Evolutionary conservation across 805 yeast species (phyloP).

Genomic region (Candida nanaspora): DNA sequence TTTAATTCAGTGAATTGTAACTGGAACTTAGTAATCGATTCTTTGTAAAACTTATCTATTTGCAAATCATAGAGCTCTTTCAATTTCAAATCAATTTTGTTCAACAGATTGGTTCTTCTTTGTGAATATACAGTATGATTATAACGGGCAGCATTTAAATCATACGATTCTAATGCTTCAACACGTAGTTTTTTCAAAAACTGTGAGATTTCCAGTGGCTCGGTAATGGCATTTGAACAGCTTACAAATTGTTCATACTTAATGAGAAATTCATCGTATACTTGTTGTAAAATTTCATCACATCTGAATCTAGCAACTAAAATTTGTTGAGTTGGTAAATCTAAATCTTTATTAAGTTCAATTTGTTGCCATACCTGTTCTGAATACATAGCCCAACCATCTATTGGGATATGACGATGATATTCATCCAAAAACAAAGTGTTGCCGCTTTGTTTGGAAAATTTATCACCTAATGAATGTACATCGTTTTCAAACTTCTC

Average conservation of each 20-base stretch:
- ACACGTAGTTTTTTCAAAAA: constrained; percentile 36
- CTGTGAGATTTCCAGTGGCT: constrained; percentile 31
- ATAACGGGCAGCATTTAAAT: constrained; percentile 71
- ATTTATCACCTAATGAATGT: constrained; percentile 53
- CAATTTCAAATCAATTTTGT: constrained; percentile 41
- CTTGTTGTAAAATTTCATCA: constrained; percentile 68
- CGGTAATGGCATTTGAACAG: constrained; percentile 20
- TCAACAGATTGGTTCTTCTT: constrained; percentile 43
- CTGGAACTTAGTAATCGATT: constrained; percentile 24
- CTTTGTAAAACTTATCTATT: constrained; percentile 29
- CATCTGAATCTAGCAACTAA: constrained; percentile 92
- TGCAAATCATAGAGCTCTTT: constrained; percentile 35
- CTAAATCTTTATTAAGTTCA: constrained; percentile 86
- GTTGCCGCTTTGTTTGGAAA: constrained; percentile 29
- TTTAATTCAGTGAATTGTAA: constrained; percentile 15
- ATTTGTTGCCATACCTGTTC: constrained; percentile 92
- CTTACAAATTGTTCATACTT: constrained; percentile 25
- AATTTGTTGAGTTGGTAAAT: constrained; percentile 93
- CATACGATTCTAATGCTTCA: constrained; percentile 47
- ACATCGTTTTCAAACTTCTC: constrained; percentile 63
- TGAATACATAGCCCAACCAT: constrained; percentile 93
- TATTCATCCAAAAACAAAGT: constrained; percentile 57
- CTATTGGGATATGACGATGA: constrained; percentile 84
- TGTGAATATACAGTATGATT: constrained; percentile 57
- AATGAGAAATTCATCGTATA: constrained; percentile 34